Evolutionary conservation across 495 filamentous ascomycete species (phyloP).

Genomic region (Xylaria sp.): DNA sequence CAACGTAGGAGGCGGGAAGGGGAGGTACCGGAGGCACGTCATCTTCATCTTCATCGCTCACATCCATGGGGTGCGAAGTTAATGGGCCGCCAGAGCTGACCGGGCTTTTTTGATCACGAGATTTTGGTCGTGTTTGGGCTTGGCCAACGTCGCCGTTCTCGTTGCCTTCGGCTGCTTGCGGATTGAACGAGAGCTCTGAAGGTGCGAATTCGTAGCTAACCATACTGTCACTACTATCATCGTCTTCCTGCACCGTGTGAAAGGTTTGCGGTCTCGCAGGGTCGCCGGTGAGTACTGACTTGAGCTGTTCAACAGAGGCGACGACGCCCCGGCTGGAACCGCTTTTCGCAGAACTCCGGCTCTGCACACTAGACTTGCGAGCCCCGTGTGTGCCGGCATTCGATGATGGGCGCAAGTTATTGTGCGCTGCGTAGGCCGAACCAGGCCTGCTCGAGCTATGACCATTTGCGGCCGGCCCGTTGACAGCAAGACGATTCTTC

Average conservation of each 20-base stretch:
- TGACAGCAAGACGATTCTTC: slow-evolving; percentile 63
- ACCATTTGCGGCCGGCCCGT: slow-evolving; percentile 56
- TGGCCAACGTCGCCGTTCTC: slow-evolving; percentile 29
- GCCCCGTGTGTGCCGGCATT: slow-evolving; percentile 40
- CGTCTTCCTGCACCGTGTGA: slow-evolving; percentile 40
- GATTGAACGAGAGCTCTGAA: slow-evolving; percentile 61
- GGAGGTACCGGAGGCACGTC: slow-evolving; percentile 53
- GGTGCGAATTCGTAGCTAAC: slow-evolving; percentile 62
- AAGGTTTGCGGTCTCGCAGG: slow-evolving; percentile 59
- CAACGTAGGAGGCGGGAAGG: slow-evolving; percentile 39
- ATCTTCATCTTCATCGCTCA: slow-evolving; percentile 34
- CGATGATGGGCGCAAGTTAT: slow-evolving; percentile 51
- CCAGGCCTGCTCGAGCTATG: slow-evolving; percentile 40
- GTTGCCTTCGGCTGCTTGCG: slow-evolving; percentile 34
- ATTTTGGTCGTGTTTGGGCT: slow-evolving; percentile 43
- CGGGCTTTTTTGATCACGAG: slow-evolving; percentile 42
- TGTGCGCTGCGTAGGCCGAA: slow-evolving; percentile 50
- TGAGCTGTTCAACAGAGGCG: slow-evolving; percentile 87
- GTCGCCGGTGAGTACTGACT: slow-evolving; percentile 59
- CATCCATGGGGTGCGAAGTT: slow-evolving; percentile 52
- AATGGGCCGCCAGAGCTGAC: slow-evolving; percentile 52
- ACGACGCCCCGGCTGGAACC: slow-evolving; percentile 69
- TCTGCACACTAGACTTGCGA: slow-evolving; percentile 54
- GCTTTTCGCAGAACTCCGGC: slow-evolving; percentile 57
- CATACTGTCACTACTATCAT: slow-evolving; percentile 64